Evolutionary conservation across 306 rosid species (phyloP).

Genomic region (Rosa chinensis): DNA sequence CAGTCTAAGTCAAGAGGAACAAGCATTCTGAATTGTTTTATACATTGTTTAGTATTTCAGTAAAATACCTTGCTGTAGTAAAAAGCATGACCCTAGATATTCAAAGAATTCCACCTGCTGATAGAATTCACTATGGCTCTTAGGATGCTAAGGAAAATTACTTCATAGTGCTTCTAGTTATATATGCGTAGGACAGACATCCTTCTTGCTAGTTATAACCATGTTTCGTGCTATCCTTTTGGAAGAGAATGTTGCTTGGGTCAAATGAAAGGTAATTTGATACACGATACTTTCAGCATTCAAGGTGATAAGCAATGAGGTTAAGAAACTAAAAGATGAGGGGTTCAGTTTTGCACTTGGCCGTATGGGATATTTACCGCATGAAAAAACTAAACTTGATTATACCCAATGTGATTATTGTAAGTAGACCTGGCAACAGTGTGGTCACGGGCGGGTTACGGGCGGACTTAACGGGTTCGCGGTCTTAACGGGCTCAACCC

Average conservation of each 20-base stretch:
- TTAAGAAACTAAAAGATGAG: neutral
- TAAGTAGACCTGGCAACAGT: too few relatives aligned
- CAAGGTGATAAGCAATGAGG: neutral
- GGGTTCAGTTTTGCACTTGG: too few relatives aligned
- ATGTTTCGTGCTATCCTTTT: slow-evolving; percentile 1
- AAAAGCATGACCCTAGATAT: neutral
- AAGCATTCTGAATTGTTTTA: neutral
- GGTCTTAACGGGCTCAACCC: too few relatives aligned
- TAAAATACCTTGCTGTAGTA: neutral
- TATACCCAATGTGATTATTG: neutral
- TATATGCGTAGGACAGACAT: neutral
- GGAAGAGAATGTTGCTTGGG: neutral
- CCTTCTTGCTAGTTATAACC: neutral
- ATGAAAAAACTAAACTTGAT: neutral
- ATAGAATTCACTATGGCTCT: neutral
- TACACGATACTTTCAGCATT: neutral
- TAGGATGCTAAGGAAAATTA: neutral
- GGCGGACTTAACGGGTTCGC: too few relatives aligned
- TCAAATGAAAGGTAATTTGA: neutral
- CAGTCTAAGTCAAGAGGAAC: neutral
- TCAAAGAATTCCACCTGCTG: neutral
- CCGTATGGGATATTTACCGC: too few relatives aligned
- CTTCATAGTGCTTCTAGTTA: neutral
- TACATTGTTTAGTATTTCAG: neutral
- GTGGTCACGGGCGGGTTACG: too few relatives aligned